Evolutionary conservation across 1,284 basidiomycete genomes (phyloP).

Genomic region (Abortiporus biennis): DNA sequence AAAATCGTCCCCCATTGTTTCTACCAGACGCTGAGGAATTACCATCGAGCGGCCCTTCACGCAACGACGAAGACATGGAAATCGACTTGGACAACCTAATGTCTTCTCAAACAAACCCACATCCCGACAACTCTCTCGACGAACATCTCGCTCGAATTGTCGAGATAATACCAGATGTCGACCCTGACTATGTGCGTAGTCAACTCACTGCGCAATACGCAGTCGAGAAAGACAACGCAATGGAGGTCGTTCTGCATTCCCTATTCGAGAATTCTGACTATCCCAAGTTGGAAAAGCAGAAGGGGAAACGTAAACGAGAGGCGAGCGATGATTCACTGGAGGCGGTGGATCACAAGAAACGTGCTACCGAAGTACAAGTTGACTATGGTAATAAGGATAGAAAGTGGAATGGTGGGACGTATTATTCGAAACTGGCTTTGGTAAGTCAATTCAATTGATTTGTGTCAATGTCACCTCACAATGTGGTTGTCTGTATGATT

Average conservation of each 20-base stretch:
- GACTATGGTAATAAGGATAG: slow-evolving; percentile 49
- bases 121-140: no score
- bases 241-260: slow-evolving; percentile 47
- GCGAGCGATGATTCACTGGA: slow-evolving; percentile 20
- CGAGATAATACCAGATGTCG: slow-evolving; percentile 65
- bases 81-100: no score
- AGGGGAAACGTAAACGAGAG: slow-evolving; percentile 45
- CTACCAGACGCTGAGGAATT: no score
- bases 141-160: slow-evolving; percentile 40
- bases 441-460: slow-evolving; percentile 28
- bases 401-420: slow-evolving; percentile 28
- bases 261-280: slow-evolving; percentile 60
- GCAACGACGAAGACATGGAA: no score
- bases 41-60: no score
- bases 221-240: slow-evolving; percentile 28
- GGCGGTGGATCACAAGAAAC: slow-evolving; percentile 9
- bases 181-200: slow-evolving; percentile 39
- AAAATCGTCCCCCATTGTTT: no score
- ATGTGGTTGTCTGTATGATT: neutral
- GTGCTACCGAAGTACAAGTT: slow-evolving; percentile 28
- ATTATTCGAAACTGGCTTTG: slow-evolving; percentile 45
- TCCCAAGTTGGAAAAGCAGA: slow-evolving; percentile 48
- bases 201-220: slow-evolving; percentile 37
- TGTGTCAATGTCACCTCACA: neutral
- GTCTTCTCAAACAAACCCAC: no score